Base-by-base conservation (phyloP, 2,329 filamentous ascomycete genomes). In the Penicillium sp. region DNA sequence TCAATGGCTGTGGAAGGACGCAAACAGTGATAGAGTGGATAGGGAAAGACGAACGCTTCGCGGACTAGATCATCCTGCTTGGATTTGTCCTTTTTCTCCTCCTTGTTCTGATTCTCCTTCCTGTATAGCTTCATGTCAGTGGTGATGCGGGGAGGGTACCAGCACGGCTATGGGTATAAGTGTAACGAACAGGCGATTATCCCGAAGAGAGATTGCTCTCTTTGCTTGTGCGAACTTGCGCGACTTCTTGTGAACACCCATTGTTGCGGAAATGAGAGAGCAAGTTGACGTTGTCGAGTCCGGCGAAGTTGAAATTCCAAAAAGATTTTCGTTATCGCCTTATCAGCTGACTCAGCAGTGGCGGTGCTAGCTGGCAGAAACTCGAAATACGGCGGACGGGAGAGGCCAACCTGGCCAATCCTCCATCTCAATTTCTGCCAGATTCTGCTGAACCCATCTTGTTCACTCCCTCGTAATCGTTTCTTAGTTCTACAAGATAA, bases 221-320 rank as follows among this genome's bases (percentile, higher is more conserved):
- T 96, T 95, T 70, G 92, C 84, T 71, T 83, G 79, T 46, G 87
- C 93, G 74, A 96, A 97, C 79, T 97, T 97, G 79, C 92, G 87
- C 49, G 91, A 96, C 74, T 87, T 91, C 80, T 96, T 96, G 60
- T 87, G 85, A 64, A 92, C 85, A 77, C 92, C 92, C 93, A 97
- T 97, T n/a, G n/a, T 26, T 63, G 60, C 54, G 49, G 40, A 42
- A 14, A 40, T 9, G 16, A 11, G 39, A 26, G 28, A 26, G 13
- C 14, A n/a, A 16, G 24, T 18, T 46, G 36, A 23, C 5, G 16
- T 43, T 24, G 39, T 44, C 37, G 7, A 42, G 14, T 9, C 5
- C 37, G 19, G 21, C 19, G 34, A 21, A 37, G 34, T 37, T 16
- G 16, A 24, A 42, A n/a, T 24, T n/a, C n/a, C n/a, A n/a, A 6